Evolutionary conservation across 371 early-diverging fungal species (phyloP), one percentile per base, ranked within the genome.

Genomic region (Lichtheimia ornata): DNA sequence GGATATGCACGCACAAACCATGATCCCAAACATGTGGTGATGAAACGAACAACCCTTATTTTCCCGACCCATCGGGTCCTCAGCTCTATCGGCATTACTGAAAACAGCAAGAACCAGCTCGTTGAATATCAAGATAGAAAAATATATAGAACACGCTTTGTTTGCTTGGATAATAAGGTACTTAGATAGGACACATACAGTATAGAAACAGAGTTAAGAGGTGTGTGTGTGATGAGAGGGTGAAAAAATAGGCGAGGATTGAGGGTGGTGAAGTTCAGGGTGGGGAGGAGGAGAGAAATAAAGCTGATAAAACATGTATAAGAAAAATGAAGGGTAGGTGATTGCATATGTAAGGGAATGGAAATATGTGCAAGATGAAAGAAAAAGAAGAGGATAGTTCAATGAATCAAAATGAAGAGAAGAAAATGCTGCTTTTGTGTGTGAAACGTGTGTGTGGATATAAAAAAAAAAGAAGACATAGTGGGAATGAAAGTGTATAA

Each of bases 341-440:
- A 15, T 41, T 15, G 55, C 43, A 55, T 41, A 55, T 30, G 30
- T 22, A 27, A 56, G 25, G 18, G 22, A 35, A 24, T 17, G 56
- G 22, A 55, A 56, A 45, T 56, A 56, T 56, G 57, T 56, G 57
- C 57, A 56, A 52, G 42, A 44, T 25, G 42, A 45, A 27, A 11
- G 20, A 43, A 43, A 14, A 7, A 42, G 20, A 22, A 30, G n/a
- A 27, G n/a, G 12, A 28, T 17, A 30, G 12, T 12, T 30, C 13
- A 17, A 22, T 41, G 17, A 41, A 35, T 41, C 35, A 56, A 43
- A 56, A 43, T n/a, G n/a, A 43, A 24, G 6, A 20, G 42, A 56
- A 18, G 12, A 13, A 55, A 55, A 14, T 41, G 55, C 57, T 56
- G 57, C 57, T 56, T 56, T 56, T 56, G 57, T 56, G 57, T 56